A percentile compares a stretch with the other conserved stretches of the same genome.
phyloP scores from a whole-genome alignment of 2,329 filamentous ascomycete species.

The Polychaeton citri region DNA sequence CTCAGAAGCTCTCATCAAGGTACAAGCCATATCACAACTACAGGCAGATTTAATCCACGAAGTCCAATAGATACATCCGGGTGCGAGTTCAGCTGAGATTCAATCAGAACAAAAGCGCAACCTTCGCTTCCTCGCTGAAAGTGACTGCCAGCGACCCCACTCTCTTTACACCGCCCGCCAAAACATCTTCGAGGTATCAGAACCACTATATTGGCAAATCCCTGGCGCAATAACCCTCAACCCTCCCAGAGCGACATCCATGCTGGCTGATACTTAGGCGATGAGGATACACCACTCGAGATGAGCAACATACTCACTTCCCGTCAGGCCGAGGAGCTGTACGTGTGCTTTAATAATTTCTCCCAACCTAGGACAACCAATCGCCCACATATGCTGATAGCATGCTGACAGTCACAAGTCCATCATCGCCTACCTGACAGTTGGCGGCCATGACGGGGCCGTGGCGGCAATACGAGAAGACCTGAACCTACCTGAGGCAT shows the following conservation, averaged over 20 bases:
- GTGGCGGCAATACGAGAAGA: constrained; percentile 65
- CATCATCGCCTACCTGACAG: constrained; percentile 75
- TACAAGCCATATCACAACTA: too few species aligned
- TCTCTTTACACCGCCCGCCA: not conserved
- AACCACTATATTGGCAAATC: too few species aligned
- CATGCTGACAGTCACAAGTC: constrained; percentile 63
- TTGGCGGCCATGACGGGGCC: constrained; percentile 56
- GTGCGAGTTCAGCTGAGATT: too few species aligned
- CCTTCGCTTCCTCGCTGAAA: too few species aligned
- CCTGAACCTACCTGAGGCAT: constrained; percentile 51
- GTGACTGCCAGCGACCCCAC: too few species aligned
- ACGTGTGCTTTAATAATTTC: constrained; percentile 27
- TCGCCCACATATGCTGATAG: constrained; percentile 21
- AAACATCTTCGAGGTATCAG: not conserved
- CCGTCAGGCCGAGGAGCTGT: constrained; percentile 83
- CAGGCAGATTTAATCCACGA: too few species aligned
- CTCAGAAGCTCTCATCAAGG: too few species aligned
- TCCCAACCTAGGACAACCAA: constrained; percentile 3
- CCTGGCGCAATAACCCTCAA: too few species aligned
- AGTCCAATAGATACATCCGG: too few species aligned
- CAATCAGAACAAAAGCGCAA: too few species aligned
- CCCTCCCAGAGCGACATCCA: too few species aligned
- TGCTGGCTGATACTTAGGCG: too few species aligned
- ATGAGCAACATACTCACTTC: constrained; percentile 67
- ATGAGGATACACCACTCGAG: constrained; percentile 3